A percentile compares a stretch with the other conserved stretches of the same genome.
Evolutionary conservation across 805 yeast genomes (phyloP).

Genomic region (Candida berthetii): DNA sequence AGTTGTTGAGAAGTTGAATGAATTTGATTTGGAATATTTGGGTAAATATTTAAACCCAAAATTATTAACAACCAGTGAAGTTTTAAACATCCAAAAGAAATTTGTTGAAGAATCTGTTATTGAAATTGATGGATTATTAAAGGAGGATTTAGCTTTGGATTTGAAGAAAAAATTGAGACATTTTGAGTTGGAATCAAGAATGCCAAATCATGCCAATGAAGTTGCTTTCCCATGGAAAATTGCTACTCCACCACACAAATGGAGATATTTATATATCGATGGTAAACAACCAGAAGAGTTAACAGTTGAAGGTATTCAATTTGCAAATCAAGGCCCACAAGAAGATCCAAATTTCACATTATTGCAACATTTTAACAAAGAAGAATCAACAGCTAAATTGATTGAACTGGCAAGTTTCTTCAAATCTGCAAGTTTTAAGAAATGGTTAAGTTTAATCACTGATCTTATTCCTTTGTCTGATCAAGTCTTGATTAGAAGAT

Average conservation of each 20-base stretch:
- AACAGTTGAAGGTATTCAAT: constrained; percentile 21
- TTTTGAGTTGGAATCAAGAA: constrained; percentile 53
- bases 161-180: constrained; percentile 44
- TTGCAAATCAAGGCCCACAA: constrained; percentile 33
- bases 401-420: constrained; percentile 52
- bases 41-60: constrained; percentile 48
- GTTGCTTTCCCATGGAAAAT: constrained; percentile 77
- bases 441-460: constrained; percentile 64
- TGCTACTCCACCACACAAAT: constrained; percentile 92
- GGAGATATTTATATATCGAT: constrained; percentile 78
- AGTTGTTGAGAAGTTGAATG: constrained; percentile 17
- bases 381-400: constrained; percentile 33
- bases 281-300: constrained; percentile 38
- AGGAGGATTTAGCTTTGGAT: constrained; percentile 40
- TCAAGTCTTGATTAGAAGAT: constrained; percentile 71
- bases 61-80: constrained; percentile 32
- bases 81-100: constrained; percentile 36
- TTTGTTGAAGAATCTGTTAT: constrained; percentile 69
- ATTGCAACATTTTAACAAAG: constrained; percentile 7
- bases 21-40: constrained; percentile 44
- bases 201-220: constrained; percentile 52
- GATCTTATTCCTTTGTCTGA: constrained; percentile 56
- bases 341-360: constrained; percentile 52
- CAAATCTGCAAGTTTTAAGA: constrained; percentile 53
- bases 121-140: constrained; percentile 59